Evolutionary conservation across 768 basidiomycete species (phyloP), one percentile per base, ranked within the genome.

Genomic region (Kwoniella dendrophila): DNA sequence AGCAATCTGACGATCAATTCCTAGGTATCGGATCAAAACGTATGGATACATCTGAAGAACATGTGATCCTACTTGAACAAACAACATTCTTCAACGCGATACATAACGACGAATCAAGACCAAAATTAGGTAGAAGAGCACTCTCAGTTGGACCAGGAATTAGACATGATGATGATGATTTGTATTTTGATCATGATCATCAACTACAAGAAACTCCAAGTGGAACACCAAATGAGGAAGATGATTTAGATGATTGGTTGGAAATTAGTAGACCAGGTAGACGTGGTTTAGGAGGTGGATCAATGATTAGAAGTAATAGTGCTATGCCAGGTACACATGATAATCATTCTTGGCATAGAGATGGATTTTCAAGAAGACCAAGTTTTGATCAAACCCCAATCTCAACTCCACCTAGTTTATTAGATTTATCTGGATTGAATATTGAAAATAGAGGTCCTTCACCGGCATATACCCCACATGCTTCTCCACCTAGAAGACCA

Each of bases 11-110:
- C n/a, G 59, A 14, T 71, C 43, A 18, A 16, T 10, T n/a, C n/a
- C n/a, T 32, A 81, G 86, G 84, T 16, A 83, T 89, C 54, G 91
- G 90, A 61, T 85, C 87, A 22, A 83, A 88, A 16, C 84, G 89
- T 26, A 78, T 87, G 60, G 90, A 95, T 47, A 83, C 90, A 16
- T 85, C 83, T 11, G 94, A 97, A 76, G 87, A 90, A 59, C 87
- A 89, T 74, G 82, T 82, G 32, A 81, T 93, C 30, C 87, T 90
- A 70, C 86, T 86, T 36, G 85, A 87, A 14, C 85, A 85, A 0
- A 85, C 85, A 32, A 84, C 86, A 4, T 87, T 89, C 77, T 96
- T 93, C 78, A 83, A 83, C 51, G 89, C 89, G 0, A 40, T 43
- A 22, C 45, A 57, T 32, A 51, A 60, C 12, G 53, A 56, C 2